Conservation (phyloP, 2,329 filamentous ascomycete genomes). For the Corynespora cassiicola region DNA sequence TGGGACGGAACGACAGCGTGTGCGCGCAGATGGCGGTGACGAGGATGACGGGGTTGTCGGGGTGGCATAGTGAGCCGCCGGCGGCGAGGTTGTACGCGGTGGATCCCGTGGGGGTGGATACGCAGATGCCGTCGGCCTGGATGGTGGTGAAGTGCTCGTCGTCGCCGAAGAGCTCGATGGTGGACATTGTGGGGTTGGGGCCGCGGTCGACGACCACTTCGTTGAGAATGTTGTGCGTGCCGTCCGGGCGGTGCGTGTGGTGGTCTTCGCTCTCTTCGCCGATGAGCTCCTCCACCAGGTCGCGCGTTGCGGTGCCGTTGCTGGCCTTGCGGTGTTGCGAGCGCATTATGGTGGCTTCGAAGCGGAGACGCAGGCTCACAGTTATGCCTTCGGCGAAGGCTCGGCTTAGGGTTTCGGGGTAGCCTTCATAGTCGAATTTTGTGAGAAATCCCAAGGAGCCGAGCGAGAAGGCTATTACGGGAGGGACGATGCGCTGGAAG, state of each 20-base stretch:
- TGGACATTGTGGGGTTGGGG: slow-evolving; percentile 92
- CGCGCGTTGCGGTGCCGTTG: slow-evolving; percentile 20
- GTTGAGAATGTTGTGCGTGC: slow-evolving; percentile 89
- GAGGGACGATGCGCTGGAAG: slow-evolving; percentile 93
- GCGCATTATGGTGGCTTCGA: slow-evolving; percentile 94
- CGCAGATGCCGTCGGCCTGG: slow-evolving; percentile 89
- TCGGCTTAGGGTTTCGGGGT: slow-evolving; percentile 70
- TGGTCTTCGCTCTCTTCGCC: slow-evolving; percentile 85
- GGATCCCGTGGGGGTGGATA: slow-evolving; percentile 92
- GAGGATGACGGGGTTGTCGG: slow-evolving; percentile 94
- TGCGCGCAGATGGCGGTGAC: slow-evolving; percentile 95
- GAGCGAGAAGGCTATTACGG: slow-evolving; percentile 87
- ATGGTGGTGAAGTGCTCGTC: slow-evolving; percentile 95
- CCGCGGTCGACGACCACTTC: slow-evolving; percentile 96
- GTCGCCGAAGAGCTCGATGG: slow-evolving; percentile 90
- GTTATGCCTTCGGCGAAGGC: slow-evolving; percentile 85
- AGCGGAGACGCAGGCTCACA: slow-evolving; percentile 84
- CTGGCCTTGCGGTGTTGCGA: slow-evolving; percentile 60
- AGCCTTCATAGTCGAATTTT: slow-evolving; percentile 89
- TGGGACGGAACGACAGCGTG: slow-evolving; percentile 93
- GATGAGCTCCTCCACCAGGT: slow-evolving; percentile 84
- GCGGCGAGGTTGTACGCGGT: slow-evolving; percentile 96
- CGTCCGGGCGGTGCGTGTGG: slow-evolving; percentile 83
- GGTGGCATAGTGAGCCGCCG: slow-evolving; percentile 93
- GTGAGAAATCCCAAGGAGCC: slow-evolving; percentile 95